phyloP scores from a whole-genome alignment of 2,329 filamentous ascomycete genomes.

The Simplicillium aogashimaense region DNA sequence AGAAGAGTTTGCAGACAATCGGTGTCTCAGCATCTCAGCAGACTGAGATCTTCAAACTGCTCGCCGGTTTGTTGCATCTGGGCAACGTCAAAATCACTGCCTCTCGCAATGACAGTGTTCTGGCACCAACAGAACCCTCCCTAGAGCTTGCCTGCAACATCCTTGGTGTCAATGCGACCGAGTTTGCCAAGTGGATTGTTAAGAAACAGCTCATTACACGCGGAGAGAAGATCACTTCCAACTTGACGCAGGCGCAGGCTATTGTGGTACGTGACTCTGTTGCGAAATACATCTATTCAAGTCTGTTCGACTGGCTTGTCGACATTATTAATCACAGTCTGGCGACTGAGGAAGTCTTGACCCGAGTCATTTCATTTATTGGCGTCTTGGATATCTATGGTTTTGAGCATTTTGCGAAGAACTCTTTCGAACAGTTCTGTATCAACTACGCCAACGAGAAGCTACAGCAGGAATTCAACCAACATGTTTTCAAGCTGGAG shows the following conservation, averaged over 20 bases:
- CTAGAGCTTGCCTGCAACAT: slow-evolving; percentile 73
- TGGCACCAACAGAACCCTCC: slow-evolving; percentile 72
- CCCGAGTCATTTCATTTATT: slow-evolving; percentile 80
- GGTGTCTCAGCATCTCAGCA: slow-evolving; percentile 70
- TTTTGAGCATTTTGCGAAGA: slow-evolving; percentile 98
- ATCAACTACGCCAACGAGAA: slow-evolving; percentile 99
- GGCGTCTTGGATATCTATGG: slow-evolving; percentile 99
- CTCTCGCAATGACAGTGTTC: slow-evolving; percentile 76
- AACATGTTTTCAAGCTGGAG: slow-evolving; percentile 97
- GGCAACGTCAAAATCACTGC: slow-evolving; percentile 95
- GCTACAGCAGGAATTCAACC: slow-evolving; percentile 97
- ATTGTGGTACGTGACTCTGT: slow-evolving; percentile 93
- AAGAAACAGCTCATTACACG: slow-evolving; percentile 97
- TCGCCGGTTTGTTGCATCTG: slow-evolving; percentile 85
- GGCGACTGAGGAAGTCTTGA: slow-evolving; percentile 78
- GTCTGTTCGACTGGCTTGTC: slow-evolving; percentile 98
- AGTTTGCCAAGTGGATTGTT: slow-evolving; percentile 96
- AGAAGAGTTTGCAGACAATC: slow-evolving; percentile 77
- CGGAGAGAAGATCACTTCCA: slow-evolving; percentile 95
- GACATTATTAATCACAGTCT: slow-evolving; percentile 88
- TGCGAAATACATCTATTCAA: slow-evolving; percentile 97
- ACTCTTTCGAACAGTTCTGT: slow-evolving; percentile 99
- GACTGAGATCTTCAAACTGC: slow-evolving; percentile 74
- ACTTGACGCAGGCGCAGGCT: slow-evolving; percentile 86
- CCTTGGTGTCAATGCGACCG: slow-evolving; percentile 73